Conservation (phyloP, 176 grass and related monocot genomes). For the Lolium perenne region DNA sequence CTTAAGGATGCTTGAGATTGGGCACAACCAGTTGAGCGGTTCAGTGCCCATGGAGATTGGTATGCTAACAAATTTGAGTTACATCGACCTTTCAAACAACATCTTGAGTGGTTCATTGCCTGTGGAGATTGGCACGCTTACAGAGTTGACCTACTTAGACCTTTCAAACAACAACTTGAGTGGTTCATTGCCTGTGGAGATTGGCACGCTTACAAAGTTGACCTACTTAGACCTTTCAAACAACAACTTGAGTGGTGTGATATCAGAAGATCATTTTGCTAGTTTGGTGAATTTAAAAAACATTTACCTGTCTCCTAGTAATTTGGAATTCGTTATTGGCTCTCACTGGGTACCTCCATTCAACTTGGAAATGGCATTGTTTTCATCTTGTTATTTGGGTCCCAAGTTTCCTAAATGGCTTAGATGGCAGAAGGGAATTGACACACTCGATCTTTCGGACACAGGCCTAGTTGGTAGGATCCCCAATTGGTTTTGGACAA, state of each 20-base stretch:
- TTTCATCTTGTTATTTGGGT: background rate
- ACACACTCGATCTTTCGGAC: background rate
- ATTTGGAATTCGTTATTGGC: background rate
- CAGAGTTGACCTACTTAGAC: too few relatives aligned
- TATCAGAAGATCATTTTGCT: too few relatives aligned
- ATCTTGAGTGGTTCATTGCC: too few relatives aligned
- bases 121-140: too few relatives aligned
- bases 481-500: conserved; percentile 47
- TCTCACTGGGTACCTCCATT: conserved; percentile 34
- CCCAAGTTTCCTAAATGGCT: conserved; percentile 4
- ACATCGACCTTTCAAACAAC: background rate
- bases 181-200: too few relatives aligned
- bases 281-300: background rate
- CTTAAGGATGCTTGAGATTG: background rate
- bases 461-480: background rate
- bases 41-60: too few relatives aligned
- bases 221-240: too few relatives aligned
- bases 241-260: background rate
- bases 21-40: too few relatives aligned
- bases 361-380: background rate
- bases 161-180: too few relatives aligned
- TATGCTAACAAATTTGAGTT: too few relatives aligned
- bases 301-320: background rate
- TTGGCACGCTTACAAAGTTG: too few relatives aligned
- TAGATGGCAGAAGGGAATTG: background rate